Evolutionary conservation across 2,329 filamentous ascomycete genomes (phyloP), one percentile per base, ranked within the genome.

Genomic region (Cadophora gregata): DNA sequence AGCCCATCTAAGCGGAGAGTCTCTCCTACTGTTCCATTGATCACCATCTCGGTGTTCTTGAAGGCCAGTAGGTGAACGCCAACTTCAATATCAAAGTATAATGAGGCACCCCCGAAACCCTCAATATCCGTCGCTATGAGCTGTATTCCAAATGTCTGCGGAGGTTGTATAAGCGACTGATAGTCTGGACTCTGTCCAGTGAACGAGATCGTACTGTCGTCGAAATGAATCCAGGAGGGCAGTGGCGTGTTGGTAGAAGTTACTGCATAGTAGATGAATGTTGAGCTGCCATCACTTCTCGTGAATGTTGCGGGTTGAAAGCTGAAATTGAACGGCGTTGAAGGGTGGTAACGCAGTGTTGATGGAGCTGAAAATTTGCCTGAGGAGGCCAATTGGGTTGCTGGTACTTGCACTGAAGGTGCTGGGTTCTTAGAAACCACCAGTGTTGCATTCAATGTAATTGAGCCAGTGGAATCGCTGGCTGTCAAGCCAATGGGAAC

Each of bases 141-240:
- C 67, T 87, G 83, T 65, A 97, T 85, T 24, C 84, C 84, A 73
- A 93, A 96, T 0, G 81, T 85, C 74, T 96, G 90, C 3, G 93
- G 90, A 8, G 88, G 88, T 36, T 89, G 85, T 42, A 88, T 79
- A 10, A 90, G 81, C 31, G 86, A 87, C 66, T 86, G 84, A 56
- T 88, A 82, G 0, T 88, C 80, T 0, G 93, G 93, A 1, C 90
- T 90, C 38, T 80, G 86, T 27, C 93, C 93, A 0, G 85, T 86
- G 73, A 97, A 96, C 0, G 83, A 84, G 47, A 97, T 80, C 0
- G 79, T 82, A 1, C 76, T 76, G 0, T 85, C 76, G 71, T 96
- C 86, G 74, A 97, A 97, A n/a, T 81, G 80, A 53, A 97, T 81
- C 93, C 93, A 97, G 0, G 93, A 89, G 24, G 93, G 93, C 42